Base-by-base conservation (phyloP, 1,139 yeast genomes). In the Candida mesenterica region DNA sequence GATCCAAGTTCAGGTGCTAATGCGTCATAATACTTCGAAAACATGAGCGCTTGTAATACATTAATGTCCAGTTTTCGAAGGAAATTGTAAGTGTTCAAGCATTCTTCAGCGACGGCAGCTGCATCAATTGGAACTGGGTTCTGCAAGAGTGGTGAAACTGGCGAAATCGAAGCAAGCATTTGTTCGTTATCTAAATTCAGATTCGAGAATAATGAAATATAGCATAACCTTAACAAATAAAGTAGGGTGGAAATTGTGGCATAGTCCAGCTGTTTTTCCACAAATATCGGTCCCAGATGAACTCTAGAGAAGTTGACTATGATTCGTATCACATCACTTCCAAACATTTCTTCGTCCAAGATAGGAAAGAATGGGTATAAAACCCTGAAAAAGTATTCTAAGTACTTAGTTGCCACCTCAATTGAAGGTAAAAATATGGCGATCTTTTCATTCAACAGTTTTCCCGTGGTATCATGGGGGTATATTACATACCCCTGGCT, bases 1-100 rank as follows among this genome's bases (percentile, higher is more conserved):
- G 36, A 64, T 12, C 63, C 61, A 23, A 52, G 56, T 35, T 66
- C 70, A 4, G 65, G 68, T 1, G 63, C 57, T 31, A 50, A 49
- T 6, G 45, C 44, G 13, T 51, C 53, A 38, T 62, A 62, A 2
- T 57, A 41, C 22, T 63, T 51, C 14, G 49, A 37, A 31, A 56
- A 38, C 8, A 51, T 31, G 3, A 46, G 44, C 14, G 53, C 50
- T 30, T 54, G 59, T 12, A 52, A 41, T 3, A 46, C 50, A 5
- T 34, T 33, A 9, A 54, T 19, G n/a, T 46, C 43, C 33, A 36
- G 49, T 32, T 33, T 44, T 25, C 27, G 36, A 27, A 37, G 36
- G 28, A 28, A 39, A 9, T 46, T 40, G 23, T 40, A 44, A 14
- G 40, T 42, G 26, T 24, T 31, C 12, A 52, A 33, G 30, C 56